Base-by-base conservation (phyloP, 257 asterid species). In the Cordia subcordata region DNA sequence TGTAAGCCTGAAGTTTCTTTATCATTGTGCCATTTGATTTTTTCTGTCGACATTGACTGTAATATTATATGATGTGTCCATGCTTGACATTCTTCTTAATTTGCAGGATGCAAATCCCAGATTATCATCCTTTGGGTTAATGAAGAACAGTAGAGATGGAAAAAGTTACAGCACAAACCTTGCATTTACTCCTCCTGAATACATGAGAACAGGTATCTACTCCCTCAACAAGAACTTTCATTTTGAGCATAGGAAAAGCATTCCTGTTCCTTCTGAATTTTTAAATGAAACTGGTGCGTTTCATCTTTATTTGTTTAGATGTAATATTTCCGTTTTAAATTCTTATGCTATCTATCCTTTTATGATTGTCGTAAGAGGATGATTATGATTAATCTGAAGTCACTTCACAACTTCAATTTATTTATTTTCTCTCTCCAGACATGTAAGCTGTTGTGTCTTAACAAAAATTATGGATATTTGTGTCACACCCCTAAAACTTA, bases 101-200 rank as follows among this genome's bases (percentile, higher is more conserved):
- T 62, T 57, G 50, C 61, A 82, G 85, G 85, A 79, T 57, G 85
- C 76, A 32, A 64, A 82, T 77, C 89, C 89, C 56, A 73, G 86
- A 63, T 62, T 82, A 59, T 82, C 89, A 53, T 82, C 85, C 85
- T 83, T 83, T 73, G 90, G 90, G 38, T 70, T 83, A 69, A 80
- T 83, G 90, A 83, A 80, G 73, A 83, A 80, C 69, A 80, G 87
- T 60, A 79, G 83, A 68, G 90, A 83, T 78, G 90, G 90, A 47
- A 83, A 83, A 72, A 83, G 90, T 77, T 83, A 83, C 76, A 80
- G 90, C 58, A 83, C 90, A 19, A 80, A 80, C 70, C 68, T 83
- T 75, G 90, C 90, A 62, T 83, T 80, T 79, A 80, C 90, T 72
- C 90, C 90, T 66, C 87, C 87, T 13, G 90, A 83, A 76, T 83